These are phyloP conservation scores for Termitomyces sp. DNA, from an alignment of 768 basidiomycete genomes.

Conservation along the genomic window DNA sequence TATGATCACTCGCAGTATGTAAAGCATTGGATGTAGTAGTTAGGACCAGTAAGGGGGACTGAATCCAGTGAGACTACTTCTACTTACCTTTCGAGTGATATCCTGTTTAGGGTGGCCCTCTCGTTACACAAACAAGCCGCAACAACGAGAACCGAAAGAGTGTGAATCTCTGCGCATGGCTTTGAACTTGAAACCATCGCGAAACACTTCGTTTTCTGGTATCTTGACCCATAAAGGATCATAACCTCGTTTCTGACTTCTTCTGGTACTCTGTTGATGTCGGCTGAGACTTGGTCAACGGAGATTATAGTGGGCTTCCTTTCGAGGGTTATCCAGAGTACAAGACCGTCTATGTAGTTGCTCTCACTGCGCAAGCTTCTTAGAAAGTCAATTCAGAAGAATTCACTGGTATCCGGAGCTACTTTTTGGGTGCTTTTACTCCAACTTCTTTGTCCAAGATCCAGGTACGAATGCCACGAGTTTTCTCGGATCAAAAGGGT, in stretches of 20 bases:
- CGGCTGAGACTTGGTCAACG: background rate
- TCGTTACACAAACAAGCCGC: constrained; percentile 9
- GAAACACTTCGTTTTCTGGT: background rate
- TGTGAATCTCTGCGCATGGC: background rate
- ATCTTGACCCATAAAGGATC: background rate
- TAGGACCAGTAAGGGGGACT: too few species aligned
- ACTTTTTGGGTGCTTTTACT: constrained; percentile 3
- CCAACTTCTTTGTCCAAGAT: constrained; percentile 2
- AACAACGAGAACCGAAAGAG: background rate
- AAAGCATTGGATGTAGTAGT: too few species aligned
- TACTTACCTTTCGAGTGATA: too few species aligned
- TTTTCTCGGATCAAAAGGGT: constrained; percentile 1
- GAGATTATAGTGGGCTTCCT: constrained; percentile 12
- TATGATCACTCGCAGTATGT: too few species aligned
- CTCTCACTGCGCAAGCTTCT: background rate
- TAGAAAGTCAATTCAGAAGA: background rate
- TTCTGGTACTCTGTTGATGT: background rate
- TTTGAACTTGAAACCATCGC: constrained; percentile 3
- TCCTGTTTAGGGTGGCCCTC: background rate
- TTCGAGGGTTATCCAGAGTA: background rate
- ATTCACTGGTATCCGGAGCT: background rate
- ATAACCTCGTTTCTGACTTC: background rate
- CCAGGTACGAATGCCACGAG: constrained; percentile 16
- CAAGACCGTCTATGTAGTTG: background rate
- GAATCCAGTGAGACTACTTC: too few species aligned